Evolutionary conservation across 352 stramenopile genomes (phyloP).

Genomic region (Halophytophthora polymorphica): DNA sequence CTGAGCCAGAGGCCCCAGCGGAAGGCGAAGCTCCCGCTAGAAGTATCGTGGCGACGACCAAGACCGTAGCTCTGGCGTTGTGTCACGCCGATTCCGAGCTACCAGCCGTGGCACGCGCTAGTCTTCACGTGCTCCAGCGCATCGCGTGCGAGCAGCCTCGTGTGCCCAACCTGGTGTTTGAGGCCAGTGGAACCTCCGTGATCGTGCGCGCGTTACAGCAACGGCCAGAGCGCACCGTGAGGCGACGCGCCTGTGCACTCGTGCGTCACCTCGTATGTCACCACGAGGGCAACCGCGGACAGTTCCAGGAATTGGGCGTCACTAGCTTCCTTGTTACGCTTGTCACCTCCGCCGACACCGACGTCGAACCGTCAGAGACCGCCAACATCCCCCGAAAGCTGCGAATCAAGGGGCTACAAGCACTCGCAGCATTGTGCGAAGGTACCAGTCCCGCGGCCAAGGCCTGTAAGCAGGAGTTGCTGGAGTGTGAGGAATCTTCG

Average conservation of each 20-base stretch:
- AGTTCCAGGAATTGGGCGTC: slow-evolving; percentile 52
- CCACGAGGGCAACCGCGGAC: slow-evolving; percentile 44
- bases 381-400: slow-evolving; percentile 21
- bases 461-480: slow-evolving; percentile 50
- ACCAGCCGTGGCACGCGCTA: slow-evolving; percentile 29
- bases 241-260: slow-evolving; percentile 33
- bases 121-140: slow-evolving; percentile 56
- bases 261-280: slow-evolving; percentile 46
- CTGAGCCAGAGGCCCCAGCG: slow-evolving; percentile 6
- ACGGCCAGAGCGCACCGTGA: slow-evolving; percentile 17
- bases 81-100: slow-evolving; percentile 34
- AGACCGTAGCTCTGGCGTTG: slow-evolving; percentile 50
- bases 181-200: slow-evolving; percentile 23
- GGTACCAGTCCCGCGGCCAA: slow-evolving; percentile 27
- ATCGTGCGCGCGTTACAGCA: slow-evolving; percentile 51
- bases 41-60: slow-evolving; percentile 36
- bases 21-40: slow-evolving; percentile 29
- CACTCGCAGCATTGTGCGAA: slow-evolving; percentile 44
- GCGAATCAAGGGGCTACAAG: slow-evolving; percentile 46
- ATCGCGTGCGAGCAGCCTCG: slow-evolving; percentile 31
- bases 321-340: slow-evolving; percentile 34
- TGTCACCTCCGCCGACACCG: slow-evolving; percentile 9
- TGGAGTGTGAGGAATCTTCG: slow-evolving; percentile 48
- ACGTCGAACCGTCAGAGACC: neutral
- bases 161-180: slow-evolving; percentile 39